Evolutionary conservation across 495 filamentous ascomycete species (phyloP), one percentile per base, ranked within the genome.

Genomic region (Articulospora tetracladia): DNA sequence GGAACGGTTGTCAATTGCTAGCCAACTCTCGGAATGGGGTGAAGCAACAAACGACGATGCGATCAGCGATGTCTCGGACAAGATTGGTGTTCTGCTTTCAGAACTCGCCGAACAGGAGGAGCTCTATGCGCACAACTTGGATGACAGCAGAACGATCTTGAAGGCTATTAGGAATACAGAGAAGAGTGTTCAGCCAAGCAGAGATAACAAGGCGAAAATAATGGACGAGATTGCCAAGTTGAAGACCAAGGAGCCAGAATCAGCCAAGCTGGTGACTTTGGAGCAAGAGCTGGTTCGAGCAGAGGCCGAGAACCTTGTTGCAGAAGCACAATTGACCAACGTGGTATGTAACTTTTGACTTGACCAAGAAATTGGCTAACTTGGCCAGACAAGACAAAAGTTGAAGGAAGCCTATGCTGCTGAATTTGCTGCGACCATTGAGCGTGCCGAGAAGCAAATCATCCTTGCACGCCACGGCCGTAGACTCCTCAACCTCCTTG

Each of bases 261-360:
- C 84, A 64, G 73, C 87, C 0, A 86, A 84, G 68, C 75, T 98
- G 48, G 83, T 88, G 24, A 87, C 83, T 26, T 78, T 98, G 44
- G 94, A 98, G 79, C 93, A 97, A 77, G 94, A 98, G 78, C 83
- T 98, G 48, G 93, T 97, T 6, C 78, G 94, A 61, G 92, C 92
- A 17, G 95, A 98, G 79, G 94, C 94, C 6, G 92, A 97, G 79
- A 92, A 88, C 61, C 72, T 98, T 57, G 94, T 98, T 65, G 95
- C 94, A 2, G 95, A 98, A 73, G 95, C 95, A 22, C 94, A 98
- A 75, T 78, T 98, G 75, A 93, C 89, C 53, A 98, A 98, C 72
- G 84, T 96, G 61, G 91, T 93, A 77, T 20, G 84, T 72, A 20
- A 7, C 39, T 19, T 41, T 50, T 19, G 49, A 15, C 4, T 30